Base-by-base conservation (phyloP, 1,284 basidiomycete species). In the Cerrena zonata region DNA sequence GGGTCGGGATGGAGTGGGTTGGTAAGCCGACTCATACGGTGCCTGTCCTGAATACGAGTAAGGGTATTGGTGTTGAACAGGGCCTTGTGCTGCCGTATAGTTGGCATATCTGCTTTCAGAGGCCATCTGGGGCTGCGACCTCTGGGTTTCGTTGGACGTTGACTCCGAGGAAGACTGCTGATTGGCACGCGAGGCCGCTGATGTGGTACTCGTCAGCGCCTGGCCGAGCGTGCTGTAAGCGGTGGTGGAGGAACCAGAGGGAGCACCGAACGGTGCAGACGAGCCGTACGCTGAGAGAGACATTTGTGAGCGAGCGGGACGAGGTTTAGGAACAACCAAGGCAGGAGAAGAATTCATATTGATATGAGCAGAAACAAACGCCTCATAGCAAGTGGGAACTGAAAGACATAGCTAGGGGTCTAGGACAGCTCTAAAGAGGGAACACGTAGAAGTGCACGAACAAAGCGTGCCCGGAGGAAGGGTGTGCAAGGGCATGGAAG, bases 101-200 rank as follows among this genome's bases (percentile, higher is more conserved):
- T n/a, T n/a, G 63, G 80, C 69, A 60, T 80, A 80, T 55, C 80
- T 70, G 37, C 74, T 70, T 65, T 82, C 80, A 45, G 78, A 74
- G 22, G 78, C 68, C 77, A 81, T 79, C 34, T 58, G 57, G 4
- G 63, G 44, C 30, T 53, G 47, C 15, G 50, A 24, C n/a, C 54
- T 44, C 26, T 43, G 53, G n/a, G 58, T 48, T 40, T 15, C 50
- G 52, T 50, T 58, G 56, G 50, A 51, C 53, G 53, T 55, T 46
- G 36, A 27, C 10, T 23, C 49, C 18, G 23, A 38, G 47, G 42
- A 43, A 58, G 44, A 40, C 56, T 53, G 54, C 37, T 44, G 34
- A 23, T 34, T 51, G 53, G 50, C 52, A 53, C 59, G 60, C 39
- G 60, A 52, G 48, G 51, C 43, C 51, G 55, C 51, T 44, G 56